Conservation (phyloP, 2,329 filamentous ascomycete genomes). For the Aotearoamyces nothofagi region DNA sequence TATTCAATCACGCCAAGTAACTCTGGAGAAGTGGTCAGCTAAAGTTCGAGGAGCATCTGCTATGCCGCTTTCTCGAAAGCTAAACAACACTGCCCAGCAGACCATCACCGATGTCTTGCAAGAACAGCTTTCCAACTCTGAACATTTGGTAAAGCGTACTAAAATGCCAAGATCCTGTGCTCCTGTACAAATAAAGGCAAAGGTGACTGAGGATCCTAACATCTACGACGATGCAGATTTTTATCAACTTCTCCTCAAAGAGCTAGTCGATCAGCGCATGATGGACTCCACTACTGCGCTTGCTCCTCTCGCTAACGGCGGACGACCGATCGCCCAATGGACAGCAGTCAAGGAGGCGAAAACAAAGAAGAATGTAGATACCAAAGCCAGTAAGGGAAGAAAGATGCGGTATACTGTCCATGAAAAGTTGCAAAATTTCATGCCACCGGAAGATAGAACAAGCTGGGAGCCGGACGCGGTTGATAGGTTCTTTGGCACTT, state of each 20-base stretch:
- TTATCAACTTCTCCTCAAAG: slow-evolving; percentile 84
- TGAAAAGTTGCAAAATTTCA: slow-evolving; percentile 96
- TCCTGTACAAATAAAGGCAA: slow-evolving; percentile 46
- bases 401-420: slow-evolving; percentile 92
- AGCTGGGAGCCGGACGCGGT: slow-evolving; percentile 69
- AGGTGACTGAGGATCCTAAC: slow-evolving; percentile 37
- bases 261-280: slow-evolving; percentile 80
- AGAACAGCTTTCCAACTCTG: slow-evolving; percentile 48
- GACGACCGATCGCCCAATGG: slow-evolving; percentile 41
- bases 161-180: slow-evolving; percentile 63
- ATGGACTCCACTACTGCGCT: slow-evolving; percentile 40
- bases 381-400: slow-evolving; percentile 85
- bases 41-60: slow-evolving; percentile 54
- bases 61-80: slow-evolving; percentile 38
- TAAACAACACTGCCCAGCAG: slow-evolving; percentile 37
- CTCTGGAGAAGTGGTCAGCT: slow-evolving; percentile 80
- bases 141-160: slow-evolving; percentile 55
- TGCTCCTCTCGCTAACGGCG: slow-evolving; percentile 22
- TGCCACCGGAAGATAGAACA: slow-evolving; percentile 76
- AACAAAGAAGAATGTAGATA: slow-evolving; percentile 72
- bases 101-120: slow-evolving; percentile 52
- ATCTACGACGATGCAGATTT: slow-evolving; percentile 93
- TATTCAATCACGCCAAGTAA: slow-evolving; percentile 46
- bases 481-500: slow-evolving; percentile 59
- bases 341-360: slow-evolving; percentile 63